Base-by-base conservation (phyloP, 1,284 basidiomycete species). In the Fomitopsis pinicola region DNA sequence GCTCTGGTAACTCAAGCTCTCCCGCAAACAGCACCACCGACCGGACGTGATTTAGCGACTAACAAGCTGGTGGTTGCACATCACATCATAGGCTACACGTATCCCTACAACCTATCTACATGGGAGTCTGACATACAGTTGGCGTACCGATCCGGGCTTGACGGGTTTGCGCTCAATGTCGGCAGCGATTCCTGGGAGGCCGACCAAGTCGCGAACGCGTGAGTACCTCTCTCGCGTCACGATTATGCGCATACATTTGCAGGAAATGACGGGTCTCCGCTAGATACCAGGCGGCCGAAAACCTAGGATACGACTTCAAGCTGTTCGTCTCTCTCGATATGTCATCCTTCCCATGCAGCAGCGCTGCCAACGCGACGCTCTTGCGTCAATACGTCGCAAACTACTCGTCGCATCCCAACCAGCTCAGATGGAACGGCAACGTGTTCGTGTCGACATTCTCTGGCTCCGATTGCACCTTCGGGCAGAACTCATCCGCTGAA, bases 311-410 rank as follows among this genome's bases (percentile, higher is more conserved):
- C 4, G 53, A 62, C 14, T 86, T 87, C 78, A 81, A 81, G 70
- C 71, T 86, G 40, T 85, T 85, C 77, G 67, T 86, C 58, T 82
- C 81, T 28, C 79, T 86, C 65, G 85, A 87, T 74, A 83, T 87
- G 81, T 76, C 76, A 33, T 77, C 73, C 5, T 57, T 81, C 33
- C 73, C 77, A 3, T 86, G 85, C 71, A 64, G 65, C 4, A 66
- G 65, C 7, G 48, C 48, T 6, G 14, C 26, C 0, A 59, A 86
- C 67, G 74, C 69, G 12, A 63, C 61, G 46, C 59, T 68, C n/a
- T 68, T 86, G 26, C 75, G 76, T 59, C 66, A 69, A 26, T 77
- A 81, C 60, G 77, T 84, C 63, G 69, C 69, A n/a, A 69, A 66
- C 8, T 83, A 78, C 66, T 73, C 75, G 22, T 62, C 66, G 35